Conservation (phyloP, 1,284 basidiomycete genomes). For the Irpex rosettiformis region DNA sequence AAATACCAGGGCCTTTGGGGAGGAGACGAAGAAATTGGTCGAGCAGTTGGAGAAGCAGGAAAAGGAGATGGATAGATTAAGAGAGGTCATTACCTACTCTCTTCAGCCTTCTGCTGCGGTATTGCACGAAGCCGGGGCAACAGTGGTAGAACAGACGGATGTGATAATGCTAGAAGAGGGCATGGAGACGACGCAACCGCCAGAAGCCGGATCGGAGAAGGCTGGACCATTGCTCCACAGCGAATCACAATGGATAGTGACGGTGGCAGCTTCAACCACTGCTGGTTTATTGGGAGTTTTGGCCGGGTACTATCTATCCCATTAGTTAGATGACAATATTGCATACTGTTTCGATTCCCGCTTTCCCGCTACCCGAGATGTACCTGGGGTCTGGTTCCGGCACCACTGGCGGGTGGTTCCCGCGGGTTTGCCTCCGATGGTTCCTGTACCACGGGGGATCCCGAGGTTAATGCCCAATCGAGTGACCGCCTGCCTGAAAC, state of each 20-base stretch:
- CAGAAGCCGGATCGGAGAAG: neutral
- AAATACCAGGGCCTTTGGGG: slow-evolving; percentile 23
- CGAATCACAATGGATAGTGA: neutral
- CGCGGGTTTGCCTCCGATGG: too few relatives aligned
- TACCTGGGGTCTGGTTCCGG: too few relatives aligned
- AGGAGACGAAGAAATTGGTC: slow-evolving; percentile 41
- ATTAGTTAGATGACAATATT: too few relatives aligned
- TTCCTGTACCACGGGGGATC: too few relatives aligned
- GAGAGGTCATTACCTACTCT: slow-evolving; percentile 24
- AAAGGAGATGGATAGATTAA: slow-evolving; percentile 28
- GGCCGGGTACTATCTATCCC: neutral
- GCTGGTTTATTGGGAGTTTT: neutral
- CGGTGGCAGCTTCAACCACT: neutral
- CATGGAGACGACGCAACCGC: neutral
- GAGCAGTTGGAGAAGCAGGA: slow-evolving; percentile 53
- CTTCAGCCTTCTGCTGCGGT: slow-evolving; percentile 6
- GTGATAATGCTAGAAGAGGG: neutral
- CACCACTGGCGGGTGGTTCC: too few relatives aligned
- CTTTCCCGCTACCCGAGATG: too few relatives aligned
- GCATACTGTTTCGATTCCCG: too few relatives aligned
- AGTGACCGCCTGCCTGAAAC: too few relatives aligned
- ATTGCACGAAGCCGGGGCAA: neutral
- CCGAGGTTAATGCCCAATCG: too few relatives aligned
- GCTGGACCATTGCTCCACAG: neutral
- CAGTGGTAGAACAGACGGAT: neutral